Percentiles rank a stretch among this genome's conserved stretches.
Evolutionary conservation across 306 rosid genomes (phyloP).

Genomic region (Cicer pinnatifidum): DNA sequence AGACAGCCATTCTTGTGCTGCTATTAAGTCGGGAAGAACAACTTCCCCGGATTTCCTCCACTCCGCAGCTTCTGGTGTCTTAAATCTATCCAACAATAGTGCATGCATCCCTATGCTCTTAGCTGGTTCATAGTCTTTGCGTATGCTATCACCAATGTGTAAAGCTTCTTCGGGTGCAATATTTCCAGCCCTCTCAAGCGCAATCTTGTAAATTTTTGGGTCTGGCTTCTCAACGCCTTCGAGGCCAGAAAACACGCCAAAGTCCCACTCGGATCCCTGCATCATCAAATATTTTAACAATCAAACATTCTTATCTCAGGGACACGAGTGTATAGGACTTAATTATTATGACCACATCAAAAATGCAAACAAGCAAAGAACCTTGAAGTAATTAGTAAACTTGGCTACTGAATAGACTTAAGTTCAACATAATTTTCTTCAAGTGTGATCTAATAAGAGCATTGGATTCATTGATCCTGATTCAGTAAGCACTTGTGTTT

Average conservation of each 20-base stretch:
- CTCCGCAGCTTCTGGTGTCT: conserved; percentile 80
- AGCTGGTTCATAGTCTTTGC: conserved; percentile 88
- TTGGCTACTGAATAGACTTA: neutral
- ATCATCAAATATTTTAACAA: conserved; percentile 32
- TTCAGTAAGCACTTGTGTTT: neutral
- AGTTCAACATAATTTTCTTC: conserved; percentile 28
- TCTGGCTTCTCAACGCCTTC: conserved; percentile 94
- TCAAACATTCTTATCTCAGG: conserved; percentile 21
- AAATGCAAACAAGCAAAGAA: neutral
- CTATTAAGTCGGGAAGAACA: conserved; percentile 72
- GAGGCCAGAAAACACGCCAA: conserved; percentile 90
- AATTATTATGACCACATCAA: neutral
- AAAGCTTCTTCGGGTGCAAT: conserved; percentile 66
- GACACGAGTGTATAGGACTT: neutral
- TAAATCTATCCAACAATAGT: conserved; percentile 78
- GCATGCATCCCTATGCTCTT: conserved; percentile 92
- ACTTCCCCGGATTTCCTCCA: conserved; percentile 83
- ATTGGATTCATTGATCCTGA: conserved; percentile 2
- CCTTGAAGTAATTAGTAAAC: neutral
- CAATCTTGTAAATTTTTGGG: conserved; percentile 78
- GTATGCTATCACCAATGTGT: conserved; percentile 93
- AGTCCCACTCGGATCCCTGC: conserved; percentile 98
- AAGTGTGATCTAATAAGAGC: conserved; percentile 6
- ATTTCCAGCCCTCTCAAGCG: conserved; percentile 80
- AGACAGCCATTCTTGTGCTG: conserved; percentile 66